Percentiles rank a stretch among this genome's conserved stretches.
phyloP scores from a whole-genome alignment of 1,284 basidiomycete genomes.

The Vanrija sp. region DNA sequence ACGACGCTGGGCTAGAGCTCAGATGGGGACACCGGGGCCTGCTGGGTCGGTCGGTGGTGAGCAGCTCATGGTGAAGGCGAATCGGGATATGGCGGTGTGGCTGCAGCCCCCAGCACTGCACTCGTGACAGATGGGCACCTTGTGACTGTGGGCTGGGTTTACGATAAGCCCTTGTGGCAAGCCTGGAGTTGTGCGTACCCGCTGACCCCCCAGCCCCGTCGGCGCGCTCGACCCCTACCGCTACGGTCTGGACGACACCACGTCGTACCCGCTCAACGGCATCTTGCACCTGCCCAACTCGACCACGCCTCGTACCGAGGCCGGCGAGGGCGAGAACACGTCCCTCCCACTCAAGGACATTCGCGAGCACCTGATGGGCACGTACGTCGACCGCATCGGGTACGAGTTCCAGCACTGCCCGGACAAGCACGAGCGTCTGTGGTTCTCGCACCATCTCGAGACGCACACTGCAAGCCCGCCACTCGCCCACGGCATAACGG shows the following conservation, averaged over 20 bases:
- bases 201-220: constrained; percentile 50
- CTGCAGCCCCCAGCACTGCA: not conserved
- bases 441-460: constrained; percentile 81
- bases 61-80: too few species aligned
- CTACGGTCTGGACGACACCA: constrained; percentile 60
- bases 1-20: too few species aligned
- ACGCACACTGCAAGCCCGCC: constrained; percentile 53
- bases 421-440: constrained; percentile 48
- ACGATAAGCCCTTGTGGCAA: too few species aligned
- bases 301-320: constrained; percentile 42
- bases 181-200: not conserved
- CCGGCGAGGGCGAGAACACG: constrained; percentile 60
- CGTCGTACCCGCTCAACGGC: constrained; percentile 66
- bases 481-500: constrained; percentile 40
- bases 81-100: not conserved
- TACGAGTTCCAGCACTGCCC: constrained; percentile 65
- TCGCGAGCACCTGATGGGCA: constrained; percentile 61
- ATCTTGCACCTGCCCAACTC: constrained; percentile 52
- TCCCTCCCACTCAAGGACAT: constrained; percentile 58
- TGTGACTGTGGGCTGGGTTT: too few species aligned
- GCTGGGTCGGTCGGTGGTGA: too few species aligned
- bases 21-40: too few species aligned
- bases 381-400: constrained; percentile 77
- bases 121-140: too few species aligned
- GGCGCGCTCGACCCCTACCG: constrained; percentile 71